These are phyloP conservation scores for Scheffersomyces parashehatae DNA, from an alignment of 1,139 yeast species.

Conservation along the genomic window DNA sequence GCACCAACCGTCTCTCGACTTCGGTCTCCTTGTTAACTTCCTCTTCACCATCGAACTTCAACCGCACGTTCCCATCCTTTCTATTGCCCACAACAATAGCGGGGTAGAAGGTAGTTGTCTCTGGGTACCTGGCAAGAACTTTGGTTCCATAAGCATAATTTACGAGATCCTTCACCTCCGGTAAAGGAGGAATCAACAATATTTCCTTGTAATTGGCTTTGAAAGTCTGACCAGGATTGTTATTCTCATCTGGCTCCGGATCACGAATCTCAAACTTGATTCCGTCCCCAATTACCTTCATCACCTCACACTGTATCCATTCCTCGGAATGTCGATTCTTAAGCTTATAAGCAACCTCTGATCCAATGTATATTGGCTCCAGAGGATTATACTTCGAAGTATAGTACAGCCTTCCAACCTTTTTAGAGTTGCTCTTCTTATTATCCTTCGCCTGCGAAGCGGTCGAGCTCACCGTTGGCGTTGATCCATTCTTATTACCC, in stretches of 20 bases:
- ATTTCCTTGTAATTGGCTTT: slow-evolving; percentile 82
- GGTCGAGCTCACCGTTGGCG: not conserved
- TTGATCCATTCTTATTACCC: slow-evolving; percentile 6
- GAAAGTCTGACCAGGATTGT: slow-evolving; percentile 85
- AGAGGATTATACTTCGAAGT: slow-evolving; percentile 55
- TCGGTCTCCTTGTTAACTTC: slow-evolving; percentile 95
- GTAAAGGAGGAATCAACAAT: slow-evolving; percentile 64
- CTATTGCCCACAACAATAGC: slow-evolving; percentile 85
- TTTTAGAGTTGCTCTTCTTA: slow-evolving; percentile 27
- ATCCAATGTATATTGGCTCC: slow-evolving; percentile 63
- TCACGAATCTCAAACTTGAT: slow-evolving; percentile 83
- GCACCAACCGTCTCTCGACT: slow-evolving; percentile 79
- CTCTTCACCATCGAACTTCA: slow-evolving; percentile 95
- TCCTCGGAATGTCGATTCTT: slow-evolving; percentile 71
- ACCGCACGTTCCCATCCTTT: slow-evolving; percentile 73
- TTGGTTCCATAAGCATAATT: slow-evolving; percentile 74
- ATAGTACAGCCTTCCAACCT: slow-evolving; percentile 42
- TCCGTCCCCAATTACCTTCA: slow-evolving; percentile 75
- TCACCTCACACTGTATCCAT: slow-evolving; percentile 96
- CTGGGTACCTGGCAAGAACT: slow-evolving; percentile 94
- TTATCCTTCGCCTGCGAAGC: slow-evolving; percentile 3
- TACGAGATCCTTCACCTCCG: slow-evolving; percentile 43
- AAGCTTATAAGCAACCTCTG: slow-evolving; percentile 88
- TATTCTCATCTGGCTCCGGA: slow-evolving; percentile 95
- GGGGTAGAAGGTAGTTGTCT: slow-evolving; percentile 94